phyloP scores from a whole-genome alignment of 75 land plant species.

The Pinus albicaulis region DNA sequence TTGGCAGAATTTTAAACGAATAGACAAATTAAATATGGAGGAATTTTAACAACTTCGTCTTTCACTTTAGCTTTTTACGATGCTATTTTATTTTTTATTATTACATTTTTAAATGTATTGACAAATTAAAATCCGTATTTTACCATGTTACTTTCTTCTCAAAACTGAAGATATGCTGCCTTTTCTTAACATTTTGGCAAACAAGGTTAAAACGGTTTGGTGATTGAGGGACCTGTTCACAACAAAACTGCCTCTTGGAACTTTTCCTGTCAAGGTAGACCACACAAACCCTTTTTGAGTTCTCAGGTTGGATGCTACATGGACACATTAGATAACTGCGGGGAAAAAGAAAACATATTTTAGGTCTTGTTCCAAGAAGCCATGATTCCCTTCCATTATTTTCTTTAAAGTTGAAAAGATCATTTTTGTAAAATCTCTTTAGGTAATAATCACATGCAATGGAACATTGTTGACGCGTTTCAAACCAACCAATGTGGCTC shows the following conservation, averaged over 20 bases:
- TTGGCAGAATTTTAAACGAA: too few species aligned
- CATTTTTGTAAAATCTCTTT: too few species aligned
- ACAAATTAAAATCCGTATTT: too few species aligned
- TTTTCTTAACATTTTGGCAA: constrained; percentile 70
- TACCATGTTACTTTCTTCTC: constrained; percentile 79
- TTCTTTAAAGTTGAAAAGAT: too few species aligned
- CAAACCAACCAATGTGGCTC: too few species aligned
- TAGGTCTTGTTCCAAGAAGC: neutral
- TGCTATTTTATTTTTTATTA: too few species aligned
- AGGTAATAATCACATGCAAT: too few species aligned
- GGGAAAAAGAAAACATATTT: neutral
- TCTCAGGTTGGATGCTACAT: neutral
- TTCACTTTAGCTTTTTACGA: too few species aligned
- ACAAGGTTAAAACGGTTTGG: constrained; percentile 75
- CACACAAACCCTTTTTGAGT: neutral
- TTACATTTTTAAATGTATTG: too few species aligned
- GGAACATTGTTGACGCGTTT: too few species aligned
- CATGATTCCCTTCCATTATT: neutral
- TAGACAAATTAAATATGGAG: too few species aligned
- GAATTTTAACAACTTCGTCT: too few species aligned
- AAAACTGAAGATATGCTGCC: constrained; percentile 80
- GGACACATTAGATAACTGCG: neutral
- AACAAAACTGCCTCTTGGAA: constrained; percentile 78
- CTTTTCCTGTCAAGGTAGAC: constrained; percentile 92
- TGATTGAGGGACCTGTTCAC: constrained; percentile 78